Evolutionary conservation across 306 rosid species (phyloP), one percentile per base, ranked within the genome.

Genomic region (Canavalia ensiformis): DNA sequence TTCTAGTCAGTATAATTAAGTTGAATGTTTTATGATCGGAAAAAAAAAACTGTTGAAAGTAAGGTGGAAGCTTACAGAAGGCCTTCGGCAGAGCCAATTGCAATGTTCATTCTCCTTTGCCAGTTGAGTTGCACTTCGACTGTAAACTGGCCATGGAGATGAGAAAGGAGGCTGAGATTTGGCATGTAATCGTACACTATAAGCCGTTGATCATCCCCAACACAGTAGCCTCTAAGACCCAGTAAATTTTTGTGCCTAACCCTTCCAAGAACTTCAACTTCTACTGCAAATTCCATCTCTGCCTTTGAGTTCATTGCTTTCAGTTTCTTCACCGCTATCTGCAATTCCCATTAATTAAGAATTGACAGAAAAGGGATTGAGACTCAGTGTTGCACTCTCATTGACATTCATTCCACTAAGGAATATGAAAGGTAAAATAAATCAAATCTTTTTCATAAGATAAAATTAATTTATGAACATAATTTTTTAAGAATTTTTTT

Each of bases 161-260:
- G 98, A 86, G 98, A 92, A 28, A 91, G 91, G 3, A 94, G 75
- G 81, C 98, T 94, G 34, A 94, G 97, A 86, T 92, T 94, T 35
- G 96, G 97, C 94, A 94, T 92, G 90, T 90, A 94, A 87, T 94
- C 97, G 31, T 94, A 94, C 2, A 94, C 98, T 41, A 94, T 94
- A 60, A 94, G 97, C 49, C 97, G 67, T 54, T 92, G 93, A 84
- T 92, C 97, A 46, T 87, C 86, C 46, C 94, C 98, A 39, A 86
- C 92, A 71, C 94, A 94, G 60, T 90, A 94, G 1, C 98, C 98
- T 54, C 94, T 90, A 1, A 94, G 89, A 7, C 97, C 94, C 25
- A 92, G 81, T 74, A 94, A 88, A 35, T 92, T 94, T 71, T 94
- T 94, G 89, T 94, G 98, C 87, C 93, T 78, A 28, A 92, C 97